Evolutionary conservation across 176 grass and related monocot genomes (phyloP), one percentile per base, ranked within the genome.

Genomic region (Aegilops speltoides): DNA sequence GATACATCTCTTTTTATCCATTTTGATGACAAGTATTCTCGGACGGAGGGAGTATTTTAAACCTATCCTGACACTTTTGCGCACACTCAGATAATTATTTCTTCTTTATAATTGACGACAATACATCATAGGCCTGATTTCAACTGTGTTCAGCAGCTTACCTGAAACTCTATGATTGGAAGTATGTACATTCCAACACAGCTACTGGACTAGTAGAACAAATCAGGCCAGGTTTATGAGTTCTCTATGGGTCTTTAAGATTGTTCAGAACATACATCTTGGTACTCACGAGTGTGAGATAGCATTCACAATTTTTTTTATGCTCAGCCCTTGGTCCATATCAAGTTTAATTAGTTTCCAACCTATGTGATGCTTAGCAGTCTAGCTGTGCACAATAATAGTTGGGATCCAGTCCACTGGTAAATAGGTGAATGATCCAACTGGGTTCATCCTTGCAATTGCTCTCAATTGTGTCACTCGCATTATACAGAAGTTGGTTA

Each of bases 181-280:
- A 83, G 14, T 83, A 26, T 54, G 26, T 54, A 9, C 5, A 57
- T 72, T 73, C 11, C 9, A 73, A 66, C 38, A 43, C 5, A 33
- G 2, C 24, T 79, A 25, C 43, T 33, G 17, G 82, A 40, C 65
- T 71, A 6, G 23, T 82, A 77, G 28, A 50, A 78, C n/a, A 45
- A 59, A 57, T 33, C 14, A 32, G 66, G 0, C 29, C 71, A 59
- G 24, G 31, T 57, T 46, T 46, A 46, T 46, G 43, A 46, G 43
- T 46, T 46, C 12, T 14, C 43, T 46, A 14, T 46, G 43, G 43
- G 43, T 46, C 15, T 73, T 56, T 72, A 26, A 73, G 40, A 78
- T 54, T 56, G 19, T 66, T 65, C 37, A 64, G 50, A 77, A 78
- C 33, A 10, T 66, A 6, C 81, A 79, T 79, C 12, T 38, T 82